Evolutionary conservation across 1,284 basidiomycete species (phyloP).

Genomic region (Cutaneotrichosporon sp.): DNA sequence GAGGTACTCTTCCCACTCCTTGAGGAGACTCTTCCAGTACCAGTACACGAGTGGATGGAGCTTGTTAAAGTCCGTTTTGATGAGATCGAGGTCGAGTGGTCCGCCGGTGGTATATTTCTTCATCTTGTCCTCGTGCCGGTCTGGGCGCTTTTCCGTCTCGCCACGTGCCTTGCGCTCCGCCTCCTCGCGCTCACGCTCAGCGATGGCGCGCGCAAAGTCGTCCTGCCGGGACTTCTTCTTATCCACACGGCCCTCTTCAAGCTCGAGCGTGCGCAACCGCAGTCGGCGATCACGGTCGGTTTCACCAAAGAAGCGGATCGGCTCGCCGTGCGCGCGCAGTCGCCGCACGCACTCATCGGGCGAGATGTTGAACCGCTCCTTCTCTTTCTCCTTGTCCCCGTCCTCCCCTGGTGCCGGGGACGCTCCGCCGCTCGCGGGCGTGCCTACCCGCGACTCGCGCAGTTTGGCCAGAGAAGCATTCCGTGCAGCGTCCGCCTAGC

Average conservation of each 20-base stretch:
- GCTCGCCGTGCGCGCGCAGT: conserved; percentile 84
- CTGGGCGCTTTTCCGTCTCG: neutral
- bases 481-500: conserved; percentile 28
- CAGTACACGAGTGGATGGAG: conserved; percentile 97
- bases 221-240: conserved; percentile 60
- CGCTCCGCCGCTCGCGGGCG: conserved; percentile 14
- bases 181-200: conserved; percentile 64
- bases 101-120: conserved; percentile 9
- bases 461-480: conserved; percentile 25
- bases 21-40: conserved; percentile 81
- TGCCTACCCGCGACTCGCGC: conserved; percentile 11
- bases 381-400: conserved; percentile 37
- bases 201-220: conserved; percentile 89
- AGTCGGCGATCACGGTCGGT: conserved; percentile 86
- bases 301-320: conserved; percentile 91
- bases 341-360: conserved; percentile 86
- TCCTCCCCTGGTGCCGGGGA: conserved; percentile 30
- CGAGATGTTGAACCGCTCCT: conserved; percentile 77
- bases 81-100: conserved; percentile 60
- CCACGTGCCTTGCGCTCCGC: conserved; percentile 52
- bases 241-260: conserved; percentile 68
- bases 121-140: conserved; percentile 6
- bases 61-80: conserved; percentile 92
- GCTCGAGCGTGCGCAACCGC: conserved; percentile 83
- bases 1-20: conserved; percentile 94